Conservation (phyloP, 2,329 filamentous ascomycete genomes). For the Monilinia vaccinii-corymbosi region DNA sequence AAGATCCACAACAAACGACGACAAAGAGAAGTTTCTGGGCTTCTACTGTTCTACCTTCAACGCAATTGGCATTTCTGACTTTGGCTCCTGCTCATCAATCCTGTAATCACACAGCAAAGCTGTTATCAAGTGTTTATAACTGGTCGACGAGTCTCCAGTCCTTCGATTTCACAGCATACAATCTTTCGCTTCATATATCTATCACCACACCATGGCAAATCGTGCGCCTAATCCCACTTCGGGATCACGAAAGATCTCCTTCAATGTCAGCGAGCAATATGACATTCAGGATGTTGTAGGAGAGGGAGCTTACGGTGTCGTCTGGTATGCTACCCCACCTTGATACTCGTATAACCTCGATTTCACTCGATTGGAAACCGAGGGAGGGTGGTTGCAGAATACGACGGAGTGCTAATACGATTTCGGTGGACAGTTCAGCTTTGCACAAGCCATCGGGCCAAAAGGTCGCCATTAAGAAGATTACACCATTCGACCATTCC, state of each 20-base stretch:
- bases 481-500: slow-evolving; percentile 96
- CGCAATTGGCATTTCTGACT: neutral
- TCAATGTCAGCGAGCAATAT: slow-evolving; percentile 99
- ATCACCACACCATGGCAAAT: slow-evolving; percentile 31
- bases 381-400: neutral
- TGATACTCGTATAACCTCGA: neutral
- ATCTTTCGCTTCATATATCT: neutral
- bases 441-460: slow-evolving; percentile 97
- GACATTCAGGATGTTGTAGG: slow-evolving; percentile 99
- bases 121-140: neutral
- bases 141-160: neutral
- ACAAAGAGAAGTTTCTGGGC: slow-evolving; percentile 8
- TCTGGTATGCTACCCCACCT: slow-evolving; percentile 56
- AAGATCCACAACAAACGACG: neutral
- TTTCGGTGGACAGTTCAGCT: slow-evolving; percentile 58
- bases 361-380: neutral
- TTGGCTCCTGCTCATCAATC: neutral
- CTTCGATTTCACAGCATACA: neutral
- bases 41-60: neutral
- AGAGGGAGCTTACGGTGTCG: slow-evolving; percentile 95
- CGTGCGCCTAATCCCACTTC: slow-evolving; percentile 41
- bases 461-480: slow-evolving; percentile 99
- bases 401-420: neutral
- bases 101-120: neutral
- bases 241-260: slow-evolving; percentile 88